Conservation (phyloP, 2,329 filamentous ascomycete species). For the Venturiaceae sp. region DNA sequence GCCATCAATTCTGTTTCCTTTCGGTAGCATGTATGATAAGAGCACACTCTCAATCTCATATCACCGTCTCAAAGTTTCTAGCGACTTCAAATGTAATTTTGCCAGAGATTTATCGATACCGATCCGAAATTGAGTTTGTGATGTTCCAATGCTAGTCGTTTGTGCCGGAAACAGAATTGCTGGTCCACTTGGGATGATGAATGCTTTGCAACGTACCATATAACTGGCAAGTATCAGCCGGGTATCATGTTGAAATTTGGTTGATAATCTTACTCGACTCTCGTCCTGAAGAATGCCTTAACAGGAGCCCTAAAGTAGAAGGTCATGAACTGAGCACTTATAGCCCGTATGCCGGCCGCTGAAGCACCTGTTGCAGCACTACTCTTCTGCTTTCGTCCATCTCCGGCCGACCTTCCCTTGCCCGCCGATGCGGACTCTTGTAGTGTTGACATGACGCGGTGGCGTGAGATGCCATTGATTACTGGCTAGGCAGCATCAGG, state of each 20-base stretch:
- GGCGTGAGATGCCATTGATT: neutral
- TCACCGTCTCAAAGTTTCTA: too few relatives aligned
- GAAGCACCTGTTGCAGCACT: conserved; percentile 66
- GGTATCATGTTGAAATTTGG: neutral
- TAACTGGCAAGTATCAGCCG: conserved; percentile 27
- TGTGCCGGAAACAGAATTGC: too few relatives aligned
- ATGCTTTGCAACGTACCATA: conserved; percentile 34
- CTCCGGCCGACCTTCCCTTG: neutral
- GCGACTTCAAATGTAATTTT: too few relatives aligned
- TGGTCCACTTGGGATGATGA: too few relatives aligned
- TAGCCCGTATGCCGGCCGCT: conserved; percentile 71
- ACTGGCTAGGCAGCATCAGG: neutral
- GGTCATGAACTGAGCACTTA: conserved; percentile 73
- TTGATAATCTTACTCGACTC: conserved; percentile 63
- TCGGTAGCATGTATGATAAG: neutral
- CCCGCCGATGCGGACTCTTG: neutral
- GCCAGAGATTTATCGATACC: too few relatives aligned
- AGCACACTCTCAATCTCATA: too few relatives aligned
- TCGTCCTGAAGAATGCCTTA: conserved; percentile 84
- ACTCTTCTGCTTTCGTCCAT: conserved; percentile 32
- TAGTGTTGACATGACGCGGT: neutral
- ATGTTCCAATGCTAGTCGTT: too few relatives aligned
- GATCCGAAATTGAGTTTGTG: too few relatives aligned
- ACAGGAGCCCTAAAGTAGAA: conserved; percentile 90
- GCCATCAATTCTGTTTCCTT: neutral